Evolutionary conservation across 352 stramenopile genomes (phyloP), one percentile per base, ranked within the genome.

Genomic region (Phytophthora pseudosyringae): DNA sequence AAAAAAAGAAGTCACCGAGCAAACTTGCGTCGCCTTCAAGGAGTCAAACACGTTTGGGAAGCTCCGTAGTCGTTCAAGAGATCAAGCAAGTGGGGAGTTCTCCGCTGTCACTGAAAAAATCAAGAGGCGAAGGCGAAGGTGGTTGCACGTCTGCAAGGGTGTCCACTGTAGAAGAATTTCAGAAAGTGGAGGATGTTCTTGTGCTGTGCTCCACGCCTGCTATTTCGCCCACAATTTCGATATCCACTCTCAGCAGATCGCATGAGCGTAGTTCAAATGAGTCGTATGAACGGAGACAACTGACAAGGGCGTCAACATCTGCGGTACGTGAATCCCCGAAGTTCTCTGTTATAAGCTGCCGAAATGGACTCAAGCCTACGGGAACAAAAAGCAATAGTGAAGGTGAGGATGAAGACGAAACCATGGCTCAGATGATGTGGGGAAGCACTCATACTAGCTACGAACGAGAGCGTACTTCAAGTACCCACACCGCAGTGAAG

Each of bases 361-460:
- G 3, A 21, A 26, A 36, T 48, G 10, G 33, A 31, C 7, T 35
- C 21, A 39, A 40, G 5, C 26, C 31, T 25, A 11, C 26, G 13
- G 48, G 8, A 12, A 15, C 7, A 11, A 26, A 13, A 3, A 1
- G 8, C 7, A 55, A 16, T 10, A 46, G 48, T 33, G 13, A 55
- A 57, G 15, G n/a, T 4, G 58, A 43, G 2, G 36, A 59, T 10
- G 46, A 73, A 1, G 63, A 69, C n/a, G 52, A 68, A 40, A 32
- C 13, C 0, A 33, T 44, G 9, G 39, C 44, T 8, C 58, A 60
- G 10, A 53, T 40, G 26, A 64, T 72, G 36, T 64, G 50, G 50
- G 39, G 21, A 25, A 64, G 39, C 32, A 64, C 64, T 16, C 49
- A 31, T 32, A 65, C 52, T 25, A 69, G 39, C 29, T 65, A 73